phyloP scores from a whole-genome alignment of 148 eudicot species.

The Persicaria tinctoria region DNA sequence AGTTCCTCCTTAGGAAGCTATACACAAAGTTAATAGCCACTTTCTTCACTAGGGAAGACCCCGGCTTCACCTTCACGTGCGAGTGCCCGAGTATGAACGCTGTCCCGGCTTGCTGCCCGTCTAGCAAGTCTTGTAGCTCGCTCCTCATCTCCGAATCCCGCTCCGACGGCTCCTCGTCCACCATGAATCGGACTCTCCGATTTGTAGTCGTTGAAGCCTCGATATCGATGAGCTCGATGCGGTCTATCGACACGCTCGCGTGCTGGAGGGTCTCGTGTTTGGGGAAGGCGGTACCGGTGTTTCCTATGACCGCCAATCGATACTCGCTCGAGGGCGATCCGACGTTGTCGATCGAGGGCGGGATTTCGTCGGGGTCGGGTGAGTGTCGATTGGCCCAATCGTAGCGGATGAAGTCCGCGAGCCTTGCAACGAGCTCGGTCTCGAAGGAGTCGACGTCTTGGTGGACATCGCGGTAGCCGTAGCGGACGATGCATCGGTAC shows the following conservation, averaged over 20 bases:
- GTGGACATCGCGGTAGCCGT: slow-evolving; percentile 91
- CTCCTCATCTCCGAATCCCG: slow-evolving; percentile 33
- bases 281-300: slow-evolving; percentile 23
- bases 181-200: slow-evolving; percentile 48
- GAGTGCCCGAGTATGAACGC: slow-evolving; percentile 88
- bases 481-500: slow-evolving; percentile 78
- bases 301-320: slow-evolving; percentile 53
- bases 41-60: slow-evolving; percentile 64
- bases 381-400: slow-evolving; percentile 38
- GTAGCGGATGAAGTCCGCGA: slow-evolving; percentile 62
- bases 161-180: slow-evolving; percentile 25
- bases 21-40: slow-evolving; percentile 72
- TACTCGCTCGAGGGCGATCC: slow-evolving; percentile 31
- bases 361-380: slow-evolving; percentile 39
- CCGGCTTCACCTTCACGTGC: slow-evolving; percentile 74
- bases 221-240: slow-evolving; percentile 47
- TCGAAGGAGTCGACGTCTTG: slow-evolving; percentile 86
- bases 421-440: slow-evolving; percentile 52
- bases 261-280: slow-evolving; percentile 43
- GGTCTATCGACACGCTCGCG: slow-evolving; percentile 58
- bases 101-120: slow-evolving; percentile 68
- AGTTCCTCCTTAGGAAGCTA: slow-evolving; percentile 72
- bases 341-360: slow-evolving; percentile 31
- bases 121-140: slow-evolving; percentile 60
- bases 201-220: slow-evolving; percentile 18